Percentiles rank a stretch among this genome's conserved stretches.
These are phyloP conservation scores for Cyberlindnera subsufficiens DNA, from an alignment of 805 yeast species.

Conservation along the genomic window DNA sequence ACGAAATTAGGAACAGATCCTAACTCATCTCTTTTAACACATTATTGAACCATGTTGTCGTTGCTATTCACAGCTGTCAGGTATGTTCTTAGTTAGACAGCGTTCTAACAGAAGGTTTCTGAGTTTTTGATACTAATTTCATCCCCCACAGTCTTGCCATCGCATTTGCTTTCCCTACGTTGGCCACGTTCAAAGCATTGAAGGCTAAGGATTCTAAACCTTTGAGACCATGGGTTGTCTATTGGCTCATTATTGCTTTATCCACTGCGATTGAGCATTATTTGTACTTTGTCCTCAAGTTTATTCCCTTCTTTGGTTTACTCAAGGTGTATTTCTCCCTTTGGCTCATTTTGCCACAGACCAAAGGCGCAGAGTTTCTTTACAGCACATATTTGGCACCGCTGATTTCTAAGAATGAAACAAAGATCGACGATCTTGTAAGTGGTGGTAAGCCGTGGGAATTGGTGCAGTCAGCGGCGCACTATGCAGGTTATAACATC, in stretches of 20 bases:
- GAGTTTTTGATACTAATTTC: neutral
- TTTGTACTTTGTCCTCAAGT: constrained; percentile 36
- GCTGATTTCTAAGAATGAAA: constrained; percentile 30
- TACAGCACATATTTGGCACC: constrained; percentile 35
- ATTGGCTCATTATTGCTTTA: constrained; percentile 61
- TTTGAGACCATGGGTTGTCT: constrained; percentile 39
- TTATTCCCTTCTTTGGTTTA: constrained; percentile 52
- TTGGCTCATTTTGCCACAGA: constrained; percentile 57
- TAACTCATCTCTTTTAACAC: neutral
- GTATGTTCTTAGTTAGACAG: constrained; percentile 6
- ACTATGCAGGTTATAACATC: constrained; percentile 1
- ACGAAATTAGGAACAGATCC: neutral
- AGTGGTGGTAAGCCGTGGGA: constrained; percentile 6
- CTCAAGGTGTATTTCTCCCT: constrained; percentile 40
- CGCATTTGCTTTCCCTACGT: constrained; percentile 49
- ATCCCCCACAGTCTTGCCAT: constrained; percentile 26
- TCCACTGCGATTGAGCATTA: constrained; percentile 34
- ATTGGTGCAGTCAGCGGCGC: neutral
- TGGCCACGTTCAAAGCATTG: constrained; percentile 56
- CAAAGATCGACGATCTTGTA: constrained; percentile 24
- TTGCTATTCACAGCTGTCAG: constrained; percentile 5
- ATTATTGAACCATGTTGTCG: constrained; percentile 5
- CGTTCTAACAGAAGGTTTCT: neutral
- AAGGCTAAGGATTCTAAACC: constrained; percentile 17
- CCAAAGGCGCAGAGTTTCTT: constrained; percentile 38